Percentiles rank a stretch among this genome's conserved stretches.
Evolutionary conservation across 225 moss, liverwort and hornwort species (phyloP).

Genomic region (Asterella californica): DNA sequence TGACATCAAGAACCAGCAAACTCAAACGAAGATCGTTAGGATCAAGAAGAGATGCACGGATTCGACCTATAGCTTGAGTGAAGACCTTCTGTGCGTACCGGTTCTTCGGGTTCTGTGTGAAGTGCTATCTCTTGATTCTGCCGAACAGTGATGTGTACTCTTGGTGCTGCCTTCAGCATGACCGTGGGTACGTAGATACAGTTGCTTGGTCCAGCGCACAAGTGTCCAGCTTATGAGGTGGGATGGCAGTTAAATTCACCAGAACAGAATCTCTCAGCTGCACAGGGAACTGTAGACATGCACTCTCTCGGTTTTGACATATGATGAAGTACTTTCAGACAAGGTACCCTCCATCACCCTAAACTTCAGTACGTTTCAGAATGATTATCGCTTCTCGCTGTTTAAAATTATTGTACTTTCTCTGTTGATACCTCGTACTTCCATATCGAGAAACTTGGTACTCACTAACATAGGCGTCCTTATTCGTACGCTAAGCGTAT

Average conservation of each 20-base stretch:
- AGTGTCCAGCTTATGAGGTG: slow-evolving; percentile 1
- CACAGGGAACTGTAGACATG: background rate
- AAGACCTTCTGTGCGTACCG: background rate
- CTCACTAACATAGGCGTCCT: background rate
- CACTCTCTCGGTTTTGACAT: background rate
- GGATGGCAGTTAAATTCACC: background rate
- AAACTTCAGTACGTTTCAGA: background rate
- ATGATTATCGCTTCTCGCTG: background rate
- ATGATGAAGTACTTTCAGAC: background rate
- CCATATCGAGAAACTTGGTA: background rate
- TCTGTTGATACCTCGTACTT: background rate
- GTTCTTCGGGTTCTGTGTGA: background rate
- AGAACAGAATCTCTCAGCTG: background rate
- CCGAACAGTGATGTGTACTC: background rate
- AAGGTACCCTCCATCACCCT: background rate
- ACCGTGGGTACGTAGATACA: background rate
- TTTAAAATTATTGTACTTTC: background rate
- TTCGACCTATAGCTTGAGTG: background rate
- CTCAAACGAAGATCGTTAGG: background rate
- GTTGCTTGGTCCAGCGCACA: slow-evolving; percentile 10
- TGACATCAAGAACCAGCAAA: background rate
- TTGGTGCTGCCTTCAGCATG: background rate
- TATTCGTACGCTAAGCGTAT: background rate
- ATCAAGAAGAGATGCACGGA: background rate
- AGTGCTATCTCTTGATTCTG: background rate